A percentile compares a stretch with the other conserved stretches of the same genome.
Conservation (phyloP, 73 alveolate genomes). For the Loxodes magnus region DNA sequence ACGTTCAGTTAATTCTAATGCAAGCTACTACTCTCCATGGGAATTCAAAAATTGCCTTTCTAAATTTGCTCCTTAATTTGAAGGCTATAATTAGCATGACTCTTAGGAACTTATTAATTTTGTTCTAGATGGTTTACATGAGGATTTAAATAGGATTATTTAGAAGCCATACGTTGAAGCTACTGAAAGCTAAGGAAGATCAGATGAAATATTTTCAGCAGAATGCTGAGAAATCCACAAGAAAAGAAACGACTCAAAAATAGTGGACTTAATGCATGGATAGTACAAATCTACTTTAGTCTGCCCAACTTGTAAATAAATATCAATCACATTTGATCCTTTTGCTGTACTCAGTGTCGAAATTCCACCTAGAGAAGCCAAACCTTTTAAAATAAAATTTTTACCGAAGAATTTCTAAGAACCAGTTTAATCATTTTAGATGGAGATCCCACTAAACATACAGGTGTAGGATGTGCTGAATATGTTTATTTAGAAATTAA, state of each 20-base stretch:
- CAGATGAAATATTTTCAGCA: constrained; percentile 65
- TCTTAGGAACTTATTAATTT: constrained; percentile 81
- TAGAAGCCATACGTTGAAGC: constrained; percentile 75
- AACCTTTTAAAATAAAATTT: too few relatives aligned
- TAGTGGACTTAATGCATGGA: constrained; percentile 90
- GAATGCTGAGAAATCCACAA: constrained; percentile 77
- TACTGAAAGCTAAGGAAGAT: constrained; percentile 41
- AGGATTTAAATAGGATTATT: constrained; percentile 80
- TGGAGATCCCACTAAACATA: too few relatives aligned
- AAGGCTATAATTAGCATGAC: constrained; percentile 79
- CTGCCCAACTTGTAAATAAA: constrained; percentile 76
- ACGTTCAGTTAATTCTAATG: constrained; percentile 17
- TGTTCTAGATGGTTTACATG: constrained; percentile 93
- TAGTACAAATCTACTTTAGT: constrained; percentile 77
- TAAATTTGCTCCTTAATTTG: constrained; percentile 30
- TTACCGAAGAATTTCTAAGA: too few relatives aligned
- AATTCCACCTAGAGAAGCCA: too few relatives aligned
- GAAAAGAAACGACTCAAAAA: constrained; percentile 78
- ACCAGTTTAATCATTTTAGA: too few relatives aligned
- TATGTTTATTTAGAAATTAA: too few relatives aligned
- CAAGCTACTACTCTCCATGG: constrained; percentile 28
- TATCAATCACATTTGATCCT: constrained; percentile 89
- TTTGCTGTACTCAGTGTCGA: constrained; percentile 61
- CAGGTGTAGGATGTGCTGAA: too few relatives aligned
- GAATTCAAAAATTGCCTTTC: constrained; percentile 27